Base-by-base conservation (phyloP, 2,329 filamentous ascomycete species). In the Orbilia javanica region DNA sequence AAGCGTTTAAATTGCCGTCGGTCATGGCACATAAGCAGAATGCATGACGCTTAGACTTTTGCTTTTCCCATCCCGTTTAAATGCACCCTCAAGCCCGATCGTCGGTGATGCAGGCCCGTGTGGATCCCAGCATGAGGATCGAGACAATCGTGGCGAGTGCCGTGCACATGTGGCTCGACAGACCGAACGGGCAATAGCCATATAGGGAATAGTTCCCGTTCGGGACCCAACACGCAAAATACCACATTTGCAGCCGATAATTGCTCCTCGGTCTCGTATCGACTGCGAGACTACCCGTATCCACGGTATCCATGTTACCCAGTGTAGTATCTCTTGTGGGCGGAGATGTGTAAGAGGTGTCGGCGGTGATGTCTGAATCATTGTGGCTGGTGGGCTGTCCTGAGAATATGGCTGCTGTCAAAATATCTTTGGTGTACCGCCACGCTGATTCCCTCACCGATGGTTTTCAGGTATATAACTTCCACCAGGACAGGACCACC, bases 11-110 rank as follows among this genome's bases (percentile, higher is more conserved):
- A n/a, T 2, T 60, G 55, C 18, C 20, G 42, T 60, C n/a, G n/a
- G n/a, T n/a, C n/a, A n/a, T n/a, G n/a, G n/a, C n/a, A n/a, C n/a
- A n/a, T n/a, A n/a, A n/a, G n/a, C n/a, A n/a, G 29, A 68, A 68
- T 74, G 44, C 31, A 77, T 77, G 66, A 77, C 73, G 73, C 60
- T 52, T 71, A 53, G 57, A 71, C 57, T 71, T 77, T 77, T 77
- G 73, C 73, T 77, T 77, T 69, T 77, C n/a, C n/a, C n/a, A n/a
- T 77, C 15, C 13, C 13, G 18, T 13, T 57, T 25, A 18, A 7
- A 31, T 15, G 44, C n/a, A 39, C 48, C 34, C 1, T 48, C 31
- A 25, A 20, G 29, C 29, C n/a, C 53, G 57, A 53, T 64, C 55
- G n/a, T 46, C 29, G 34, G 48, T 50, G 22, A 65, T 68, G 63